These are phyloP conservation scores for Ettlia oleoabundans DNA, from an alignment of 139 green algal genomes.

Conservation along the genomic window DNA sequence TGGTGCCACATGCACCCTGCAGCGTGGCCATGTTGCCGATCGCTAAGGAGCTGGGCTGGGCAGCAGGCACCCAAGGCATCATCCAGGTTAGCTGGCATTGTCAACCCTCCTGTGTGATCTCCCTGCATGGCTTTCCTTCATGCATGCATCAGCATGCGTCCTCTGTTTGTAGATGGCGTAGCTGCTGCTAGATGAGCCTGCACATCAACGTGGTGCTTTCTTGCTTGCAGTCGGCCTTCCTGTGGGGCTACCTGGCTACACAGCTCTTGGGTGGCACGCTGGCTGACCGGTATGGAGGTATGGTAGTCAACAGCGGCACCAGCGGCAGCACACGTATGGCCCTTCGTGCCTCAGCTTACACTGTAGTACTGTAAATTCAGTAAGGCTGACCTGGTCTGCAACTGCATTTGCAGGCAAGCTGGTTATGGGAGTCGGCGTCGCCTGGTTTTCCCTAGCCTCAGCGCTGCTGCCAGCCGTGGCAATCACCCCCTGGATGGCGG, in stretches of 20 bases:
- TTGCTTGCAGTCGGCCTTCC: conserved; percentile 85
- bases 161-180: too few species aligned
- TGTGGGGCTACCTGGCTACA: conserved; percentile 94
- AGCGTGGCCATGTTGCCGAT: conserved; percentile 94
- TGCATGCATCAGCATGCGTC: too few species aligned
- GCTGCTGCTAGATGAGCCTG: too few species aligned
- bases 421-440: conserved; percentile 84
- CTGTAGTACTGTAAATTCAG: too few species aligned
- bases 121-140: too few species aligned
- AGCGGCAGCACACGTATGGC: too few species aligned
- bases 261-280: conserved; percentile 86
- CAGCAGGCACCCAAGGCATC: conserved; percentile 41
- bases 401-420: conserved; percentile 52
- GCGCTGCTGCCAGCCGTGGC: conserved; percentile 75
- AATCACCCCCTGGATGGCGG: conserved; percentile 35
- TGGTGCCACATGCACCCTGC: background rate
- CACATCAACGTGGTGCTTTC: background rate
- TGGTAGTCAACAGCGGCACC: background rate
- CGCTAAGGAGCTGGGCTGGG: conserved; percentile 86
- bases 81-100: background rate
- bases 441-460: conserved; percentile 85
- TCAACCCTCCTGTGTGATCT: background rate
- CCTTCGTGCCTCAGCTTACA: background rate
- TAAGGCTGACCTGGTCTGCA: background rate
- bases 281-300: conserved; percentile 85